Percentiles rank a stretch among this genome's conserved stretches.
Evolutionary conservation across 2,329 filamentous ascomycete genomes (phyloP).

Genomic region (Sclerotinia subarctica): DNA sequence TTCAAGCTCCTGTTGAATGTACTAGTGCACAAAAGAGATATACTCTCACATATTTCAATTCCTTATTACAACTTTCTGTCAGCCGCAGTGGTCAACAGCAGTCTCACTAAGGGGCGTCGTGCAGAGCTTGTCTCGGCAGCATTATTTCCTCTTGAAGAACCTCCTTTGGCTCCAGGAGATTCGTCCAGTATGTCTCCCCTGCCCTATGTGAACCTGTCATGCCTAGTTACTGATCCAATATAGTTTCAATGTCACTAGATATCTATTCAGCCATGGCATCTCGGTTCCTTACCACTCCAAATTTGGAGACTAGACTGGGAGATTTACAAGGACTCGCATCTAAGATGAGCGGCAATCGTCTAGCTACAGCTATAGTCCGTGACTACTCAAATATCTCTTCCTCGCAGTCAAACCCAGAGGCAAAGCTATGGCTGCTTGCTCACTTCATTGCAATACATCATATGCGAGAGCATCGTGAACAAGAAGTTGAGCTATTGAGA

Average conservation of each 20-base stretch:
- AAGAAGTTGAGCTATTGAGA: slow-evolving; percentile 46
- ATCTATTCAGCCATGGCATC: slow-evolving; percentile 36
- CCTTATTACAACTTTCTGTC: slow-evolving; percentile 37
- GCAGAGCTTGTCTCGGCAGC: slow-evolving; percentile 11
- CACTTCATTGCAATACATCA: slow-evolving; percentile 61
- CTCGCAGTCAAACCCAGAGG: slow-evolving; percentile 30
- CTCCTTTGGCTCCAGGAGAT: background rate
- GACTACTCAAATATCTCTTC: slow-evolving; percentile 30
- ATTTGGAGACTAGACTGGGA: slow-evolving; percentile 30
- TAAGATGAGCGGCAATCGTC: slow-evolving; percentile 30
- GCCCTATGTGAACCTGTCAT: background rate
- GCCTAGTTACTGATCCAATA: background rate
- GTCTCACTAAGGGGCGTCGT: background rate
- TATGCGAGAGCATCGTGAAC: slow-evolving; percentile 38
- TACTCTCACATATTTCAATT: slow-evolving; percentile 32
- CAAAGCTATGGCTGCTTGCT: slow-evolving; percentile 62
- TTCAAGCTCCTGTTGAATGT: slow-evolving; percentile 33
- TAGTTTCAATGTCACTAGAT: slow-evolving; percentile 27
- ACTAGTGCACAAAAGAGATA: slow-evolving; percentile 26
- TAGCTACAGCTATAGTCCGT: slow-evolving; percentile 34
- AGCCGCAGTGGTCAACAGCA: slow-evolving; percentile 23
- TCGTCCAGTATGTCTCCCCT: background rate
- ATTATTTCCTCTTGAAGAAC: background rate
- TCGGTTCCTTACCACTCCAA: slow-evolving; percentile 36
- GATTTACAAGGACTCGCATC: slow-evolving; percentile 31